Evolutionary conservation across 192 early-diverging fungal species (phyloP), one percentile per base, ranked within the genome.

Genomic region (Linnemannia zychae): DNA sequence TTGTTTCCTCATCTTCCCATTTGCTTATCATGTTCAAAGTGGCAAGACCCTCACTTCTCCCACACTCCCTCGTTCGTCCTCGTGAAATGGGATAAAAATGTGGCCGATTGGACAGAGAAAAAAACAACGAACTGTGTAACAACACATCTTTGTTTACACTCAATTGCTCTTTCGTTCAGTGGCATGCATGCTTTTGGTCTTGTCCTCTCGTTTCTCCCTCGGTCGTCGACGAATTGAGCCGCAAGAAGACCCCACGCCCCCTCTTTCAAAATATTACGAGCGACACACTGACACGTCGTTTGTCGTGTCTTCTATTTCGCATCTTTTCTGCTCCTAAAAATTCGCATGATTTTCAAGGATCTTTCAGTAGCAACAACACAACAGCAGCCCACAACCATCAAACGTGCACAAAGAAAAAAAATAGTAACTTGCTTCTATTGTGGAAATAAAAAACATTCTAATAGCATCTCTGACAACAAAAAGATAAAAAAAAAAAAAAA

Each of bases 61-160:
- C 57, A 63, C 57, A 63, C 57, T 24, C n/a, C n/a, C 22, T 57
- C 1, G 24, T 63, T 57, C 20, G 9, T 63, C 57, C 57, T 63
- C 57, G 28, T 31, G 57, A 63, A 60, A 31, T 63, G 57, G 57
- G 57, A 63, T 63, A n/a, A 63, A 63, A 63, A 63, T 33, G 28
- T 63, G 28, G 57, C 28, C 57, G 28, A 63, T 63, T 63, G 57
- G 57, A 63, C 57, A 44, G 9, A 44, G 40, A n/a, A n/a, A n/a
- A n/a, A n/a, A n/a, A n/a, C n/a, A n/a, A 17, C 16, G 57, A 7
- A 60, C 57, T 60, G 57, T 60, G 57, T 60, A 60, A 60, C 57
- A n/a, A 28, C 57, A 0, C 48, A 5, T 49, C 22, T 24, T 63
- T 63, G 7, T 33, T 63, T 63, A 15, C 12, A 3, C 24, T 63